Conservation (phyloP, 345 rosid genomes). For the Syzygium grande region DNA sequence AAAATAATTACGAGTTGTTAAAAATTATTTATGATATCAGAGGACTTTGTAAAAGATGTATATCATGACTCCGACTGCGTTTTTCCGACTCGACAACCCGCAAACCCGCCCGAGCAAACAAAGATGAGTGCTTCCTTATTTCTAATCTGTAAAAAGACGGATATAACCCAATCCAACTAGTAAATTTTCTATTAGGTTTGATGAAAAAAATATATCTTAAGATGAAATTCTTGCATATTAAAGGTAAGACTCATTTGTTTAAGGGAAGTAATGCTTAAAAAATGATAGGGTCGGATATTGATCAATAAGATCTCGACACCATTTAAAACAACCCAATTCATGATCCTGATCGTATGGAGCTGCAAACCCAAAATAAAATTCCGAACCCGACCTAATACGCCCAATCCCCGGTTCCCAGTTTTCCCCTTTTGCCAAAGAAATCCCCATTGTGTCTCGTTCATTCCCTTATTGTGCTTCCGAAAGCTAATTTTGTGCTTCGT, state of each 20-base stretch:
- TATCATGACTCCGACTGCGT: neutral
- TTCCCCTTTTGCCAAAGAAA: neutral
- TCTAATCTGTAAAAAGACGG: neutral
- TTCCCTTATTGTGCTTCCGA: neutral
- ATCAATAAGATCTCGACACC: neutral
- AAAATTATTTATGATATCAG: fast-evolving
- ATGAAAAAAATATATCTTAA: neutral
- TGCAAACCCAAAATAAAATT: neutral
- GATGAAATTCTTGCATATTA: neutral
- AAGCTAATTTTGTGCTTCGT: neutral
- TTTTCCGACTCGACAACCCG: neutral
- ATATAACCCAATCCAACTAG: neutral
- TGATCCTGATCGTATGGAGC: neutral
- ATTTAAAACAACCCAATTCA: neutral
- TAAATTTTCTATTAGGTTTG: neutral
- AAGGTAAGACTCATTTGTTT: neutral
- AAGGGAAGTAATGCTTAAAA: neutral
- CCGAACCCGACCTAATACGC: neutral
- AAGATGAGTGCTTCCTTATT: neutral
- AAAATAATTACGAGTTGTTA: neutral
- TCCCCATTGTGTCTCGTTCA: neutral
- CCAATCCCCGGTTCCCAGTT: neutral
- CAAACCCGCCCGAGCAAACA: neutral
- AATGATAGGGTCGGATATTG: neutral
- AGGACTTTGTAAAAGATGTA: neutral